Evolutionary conservation across 331 rosid genomes (phyloP), one percentile per base, ranked within the genome.

Genomic region (Erythrophleum ivorense): DNA sequence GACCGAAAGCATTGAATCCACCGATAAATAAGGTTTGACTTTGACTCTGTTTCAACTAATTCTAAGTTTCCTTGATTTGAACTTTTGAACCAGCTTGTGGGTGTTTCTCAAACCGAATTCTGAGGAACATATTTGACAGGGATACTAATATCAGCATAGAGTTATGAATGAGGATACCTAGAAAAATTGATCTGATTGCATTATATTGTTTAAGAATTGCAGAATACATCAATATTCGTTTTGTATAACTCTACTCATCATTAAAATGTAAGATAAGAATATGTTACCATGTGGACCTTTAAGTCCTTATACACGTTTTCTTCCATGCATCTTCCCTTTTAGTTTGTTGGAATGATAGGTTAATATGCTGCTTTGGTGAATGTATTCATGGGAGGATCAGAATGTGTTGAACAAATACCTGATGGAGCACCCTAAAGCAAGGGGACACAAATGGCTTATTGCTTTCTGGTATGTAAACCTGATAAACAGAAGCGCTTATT

Each of bases 1-100:
- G 73, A 82, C 75, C 73, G 95, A 86, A 82, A 83, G 70, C 43
- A 67, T 73, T 81, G 87, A 82, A 33, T 77, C 78, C 38, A 9
- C 6, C 31, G 86, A 90, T 36, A 52, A 77, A 78, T 84, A 80
- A 83, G 83, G 79, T 81, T 31, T 12, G 41, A 65, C 71, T 49
- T 72, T 34, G 0, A 7, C 67, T 33, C 45, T 77, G n/a, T 34
- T 9, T 57, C 45, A 40, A n/a, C 71, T 38, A 62, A 70, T 70
- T 59, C 19, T 0, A 46, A 10, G 71, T 77, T 70, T 53, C 40
- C 74, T 74, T 67, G 78, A 52, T 49, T 45, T 65, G 60, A 73
- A 72, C 55, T 34, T 72, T 68, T 76, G 16, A 57, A 53, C 50
- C 33, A 5, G 18, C 29, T 29, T 6, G 33, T 45, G 52, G 53